Percentiles rank a stretch among this genome's conserved stretches.
Evolutionary conservation across 164 flowering plant species (phyloP).

Genomic region (Berberis thunbergii): DNA sequence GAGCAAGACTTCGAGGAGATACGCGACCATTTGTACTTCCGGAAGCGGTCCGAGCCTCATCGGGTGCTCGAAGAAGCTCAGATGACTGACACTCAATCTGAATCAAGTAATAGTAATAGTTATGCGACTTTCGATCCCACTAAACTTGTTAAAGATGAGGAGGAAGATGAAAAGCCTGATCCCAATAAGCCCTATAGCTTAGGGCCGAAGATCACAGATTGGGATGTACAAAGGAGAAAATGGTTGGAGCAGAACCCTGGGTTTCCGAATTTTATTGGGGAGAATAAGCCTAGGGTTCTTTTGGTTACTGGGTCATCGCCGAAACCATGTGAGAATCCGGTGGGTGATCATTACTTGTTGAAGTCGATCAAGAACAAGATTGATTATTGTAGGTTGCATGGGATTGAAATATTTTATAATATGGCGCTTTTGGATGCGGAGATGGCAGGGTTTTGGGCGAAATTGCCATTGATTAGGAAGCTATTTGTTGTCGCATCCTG

Average conservation of each 20-base stretch:
- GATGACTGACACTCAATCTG: slow-evolving; percentile 7
- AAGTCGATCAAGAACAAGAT: slow-evolving; percentile 77
- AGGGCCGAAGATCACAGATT: slow-evolving; percentile 63
- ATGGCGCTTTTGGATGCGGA: slow-evolving; percentile 69
- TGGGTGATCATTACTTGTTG: slow-evolving; percentile 70
- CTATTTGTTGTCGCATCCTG: slow-evolving; percentile 65
- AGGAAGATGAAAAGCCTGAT: slow-evolving; percentile 39
- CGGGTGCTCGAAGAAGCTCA: slow-evolving; percentile 49
- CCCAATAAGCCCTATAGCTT: slow-evolving; percentile 43
- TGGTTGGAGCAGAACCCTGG: slow-evolving; percentile 49
- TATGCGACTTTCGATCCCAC: slow-evolving; percentile 32
- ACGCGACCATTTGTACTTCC: slow-evolving; percentile 31
- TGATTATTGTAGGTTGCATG: slow-evolving; percentile 69
- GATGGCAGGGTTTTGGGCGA: slow-evolving; percentile 89
- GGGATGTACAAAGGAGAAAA: slow-evolving; percentile 54
- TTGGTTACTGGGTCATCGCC: slow-evolving; percentile 78
- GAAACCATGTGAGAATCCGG: slow-evolving; percentile 72
- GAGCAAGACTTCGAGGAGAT: slow-evolving; percentile 60
- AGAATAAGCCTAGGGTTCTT: slow-evolving; percentile 55
- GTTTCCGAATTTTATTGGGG: slow-evolving; percentile 43
- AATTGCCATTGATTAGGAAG: slow-evolving; percentile 57
- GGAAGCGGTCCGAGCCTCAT: slow-evolving; percentile 36
- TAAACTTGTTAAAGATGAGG: slow-evolving; percentile 40
- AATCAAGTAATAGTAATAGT: slow-evolving; percentile 11
- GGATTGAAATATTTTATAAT: slow-evolving; percentile 64